Evolutionary conservation across 192 early-diverging fungal genomes (phyloP).

Genomic region (Rhizophlyctis rosea): DNA sequence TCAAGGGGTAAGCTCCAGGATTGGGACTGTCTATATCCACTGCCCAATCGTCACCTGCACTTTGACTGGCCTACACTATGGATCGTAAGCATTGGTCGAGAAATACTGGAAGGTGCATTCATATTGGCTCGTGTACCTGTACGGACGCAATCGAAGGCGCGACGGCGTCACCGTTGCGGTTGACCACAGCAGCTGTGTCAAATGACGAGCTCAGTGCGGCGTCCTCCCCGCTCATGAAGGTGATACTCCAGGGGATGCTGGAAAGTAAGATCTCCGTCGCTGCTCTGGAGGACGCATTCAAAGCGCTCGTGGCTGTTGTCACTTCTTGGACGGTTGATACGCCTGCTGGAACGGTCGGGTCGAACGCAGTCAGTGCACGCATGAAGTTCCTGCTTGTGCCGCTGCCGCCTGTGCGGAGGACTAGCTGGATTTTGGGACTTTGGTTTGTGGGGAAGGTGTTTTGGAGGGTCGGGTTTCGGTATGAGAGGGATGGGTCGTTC

Average conservation of each 20-base stretch:
- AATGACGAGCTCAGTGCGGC: too few relatives aligned
- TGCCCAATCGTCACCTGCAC: neutral
- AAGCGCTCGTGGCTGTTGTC: too few relatives aligned
- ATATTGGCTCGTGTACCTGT: too few relatives aligned
- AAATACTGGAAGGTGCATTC: too few relatives aligned
- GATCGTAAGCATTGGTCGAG: neutral
- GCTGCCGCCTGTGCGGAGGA: neutral
- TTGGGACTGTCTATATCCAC: neutral
- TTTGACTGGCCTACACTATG: neutral
- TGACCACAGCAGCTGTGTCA: too few relatives aligned
- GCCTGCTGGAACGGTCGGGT: neutral
- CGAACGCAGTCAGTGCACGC: neutral
- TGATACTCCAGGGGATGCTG: too few relatives aligned
- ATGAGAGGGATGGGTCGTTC: slow-evolving; percentile 9
- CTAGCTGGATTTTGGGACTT: neutral
- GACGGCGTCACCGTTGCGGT: neutral
- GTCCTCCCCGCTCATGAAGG: too few relatives aligned
- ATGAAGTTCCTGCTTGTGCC: neutral
- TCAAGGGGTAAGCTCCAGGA: neutral
- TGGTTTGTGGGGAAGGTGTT: neutral
- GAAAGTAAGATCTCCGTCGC: too few relatives aligned
- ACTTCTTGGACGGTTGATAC: too few relatives aligned
- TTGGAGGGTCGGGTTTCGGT: slow-evolving; percentile 4
- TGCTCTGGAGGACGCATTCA: too few relatives aligned
- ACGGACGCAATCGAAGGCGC: too few relatives aligned